These are phyloP conservation scores for Gossypium schwendimanii DNA, from an alignment of 441 rosid genomes.

Conservation along the genomic window DNA sequence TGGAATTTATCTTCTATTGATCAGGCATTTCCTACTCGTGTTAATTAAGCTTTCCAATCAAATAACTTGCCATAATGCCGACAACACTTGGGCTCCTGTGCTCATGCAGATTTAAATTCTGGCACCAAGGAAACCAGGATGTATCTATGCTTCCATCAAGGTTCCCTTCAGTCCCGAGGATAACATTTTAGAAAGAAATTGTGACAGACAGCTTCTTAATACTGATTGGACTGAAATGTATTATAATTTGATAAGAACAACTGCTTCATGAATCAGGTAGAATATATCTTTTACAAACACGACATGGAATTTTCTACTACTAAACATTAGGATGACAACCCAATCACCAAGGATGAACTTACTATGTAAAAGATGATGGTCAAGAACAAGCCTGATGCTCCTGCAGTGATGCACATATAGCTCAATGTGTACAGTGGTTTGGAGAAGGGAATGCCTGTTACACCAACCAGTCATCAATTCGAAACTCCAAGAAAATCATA, in stretches of 20 bases:
- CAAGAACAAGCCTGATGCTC: conserved; percentile 52
- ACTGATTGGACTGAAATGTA: not conserved
- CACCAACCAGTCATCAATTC: conserved; percentile 9
- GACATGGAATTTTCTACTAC: not conserved
- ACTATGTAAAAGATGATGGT: conserved; percentile 44
- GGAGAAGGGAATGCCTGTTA: conserved; percentile 48
- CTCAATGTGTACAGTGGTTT: conserved; percentile 60
- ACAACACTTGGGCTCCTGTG: not conserved
- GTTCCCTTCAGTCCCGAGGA: not conserved
- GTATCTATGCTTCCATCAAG: not conserved
- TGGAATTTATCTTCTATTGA: not conserved
- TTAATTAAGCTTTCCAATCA: not conserved
- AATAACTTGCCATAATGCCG: not conserved
- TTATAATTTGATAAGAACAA: not conserved
- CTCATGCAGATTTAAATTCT: not conserved
- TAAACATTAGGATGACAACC: conserved; percentile 1
- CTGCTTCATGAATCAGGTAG: not conserved
- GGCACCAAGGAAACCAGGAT: not conserved
- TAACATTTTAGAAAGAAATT: not conserved
- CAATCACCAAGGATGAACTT: conserved; percentile 14
- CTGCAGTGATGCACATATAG: conserved; percentile 51
- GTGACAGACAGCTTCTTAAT: not conserved
- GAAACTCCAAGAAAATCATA: not conserved
- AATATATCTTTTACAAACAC: not conserved
- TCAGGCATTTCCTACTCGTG: not conserved